Percentiles rank a stretch among this genome's conserved stretches.
Conservation (phyloP, 1,284 basidiomycete genomes). For the Ceratobasidium sp. region DNA sequence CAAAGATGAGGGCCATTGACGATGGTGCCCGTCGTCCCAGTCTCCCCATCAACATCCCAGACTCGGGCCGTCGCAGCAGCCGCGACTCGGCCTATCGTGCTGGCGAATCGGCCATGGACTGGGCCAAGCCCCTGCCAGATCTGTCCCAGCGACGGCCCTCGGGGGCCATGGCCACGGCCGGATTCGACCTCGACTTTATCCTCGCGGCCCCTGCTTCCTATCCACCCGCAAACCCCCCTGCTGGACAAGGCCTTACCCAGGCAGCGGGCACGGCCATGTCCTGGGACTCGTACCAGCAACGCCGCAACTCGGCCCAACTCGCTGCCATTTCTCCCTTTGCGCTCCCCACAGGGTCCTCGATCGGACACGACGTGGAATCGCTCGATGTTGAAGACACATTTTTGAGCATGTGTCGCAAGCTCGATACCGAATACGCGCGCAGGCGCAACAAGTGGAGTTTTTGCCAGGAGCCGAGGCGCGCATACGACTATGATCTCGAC, state of each 20-base stretch:
- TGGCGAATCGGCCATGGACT: slow-evolving; percentile 14
- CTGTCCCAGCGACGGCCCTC: slow-evolving; percentile 46
- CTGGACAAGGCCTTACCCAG: slow-evolving; percentile 27
- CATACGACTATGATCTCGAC: slow-evolving; percentile 35
- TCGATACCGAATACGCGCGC: slow-evolving; percentile 53
- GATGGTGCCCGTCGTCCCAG: slow-evolving; percentile 57
- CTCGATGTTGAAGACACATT: slow-evolving; percentile 52
- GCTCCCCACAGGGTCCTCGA: slow-evolving; percentile 27
- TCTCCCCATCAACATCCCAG: slow-evolving; percentile 51
- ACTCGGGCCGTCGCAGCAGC: slow-evolving; percentile 1
- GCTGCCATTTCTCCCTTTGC: slow-evolving; percentile 5
- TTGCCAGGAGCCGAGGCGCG: slow-evolving; percentile 40
- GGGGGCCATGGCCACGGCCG: slow-evolving; percentile 49
- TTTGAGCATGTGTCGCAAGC: slow-evolving; percentile 53
- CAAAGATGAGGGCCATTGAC: slow-evolving; percentile 58
- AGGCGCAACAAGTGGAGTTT: slow-evolving; percentile 55
- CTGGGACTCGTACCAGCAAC: slow-evolving; percentile 35
- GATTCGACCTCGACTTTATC: slow-evolving; percentile 55
- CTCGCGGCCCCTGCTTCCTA: slow-evolving; percentile 47
- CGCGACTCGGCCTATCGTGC: slow-evolving; percentile 13
- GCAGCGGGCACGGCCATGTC: slow-evolving; percentile 38
- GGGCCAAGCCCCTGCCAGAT: slow-evolving; percentile 48
- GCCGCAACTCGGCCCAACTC: slow-evolving; percentile 5
- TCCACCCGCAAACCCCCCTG: slow-evolving; percentile 16
- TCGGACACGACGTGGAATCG: slow-evolving; percentile 43